Evolutionary conservation across 208 protist species (phyloP).

Genomic region (Acanthamoeba castellanii): DNA sequence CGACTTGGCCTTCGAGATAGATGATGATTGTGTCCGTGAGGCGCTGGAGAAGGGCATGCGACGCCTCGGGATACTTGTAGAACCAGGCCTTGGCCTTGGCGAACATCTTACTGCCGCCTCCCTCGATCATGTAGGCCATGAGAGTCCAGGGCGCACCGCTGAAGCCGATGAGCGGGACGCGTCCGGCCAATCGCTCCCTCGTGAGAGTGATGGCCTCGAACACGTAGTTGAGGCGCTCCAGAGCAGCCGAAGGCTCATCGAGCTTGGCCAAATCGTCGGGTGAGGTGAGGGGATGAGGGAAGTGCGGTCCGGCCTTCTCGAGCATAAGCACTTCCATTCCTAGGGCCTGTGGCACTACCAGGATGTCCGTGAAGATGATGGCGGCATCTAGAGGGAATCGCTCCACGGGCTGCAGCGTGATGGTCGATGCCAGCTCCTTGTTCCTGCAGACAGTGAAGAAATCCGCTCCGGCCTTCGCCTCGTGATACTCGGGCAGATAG

Average conservation of each 20-base stretch:
- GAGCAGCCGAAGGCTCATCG: constrained; percentile 76
- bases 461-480: constrained; percentile 83
- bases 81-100: constrained; percentile 89
- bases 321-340: constrained; percentile 89
- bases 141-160: constrained; percentile 92
- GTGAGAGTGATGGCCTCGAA: constrained; percentile 91
- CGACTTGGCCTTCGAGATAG: constrained; percentile 88
- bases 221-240: constrained; percentile 86
- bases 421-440: constrained; percentile 90
- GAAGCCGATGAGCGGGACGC: constrained; percentile 93
- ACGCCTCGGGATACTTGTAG: constrained; percentile 84
- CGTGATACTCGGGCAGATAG: constrained; percentile 92
- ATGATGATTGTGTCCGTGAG: constrained; percentile 84
- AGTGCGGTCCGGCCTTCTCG: constrained; percentile 75
- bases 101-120: constrained; percentile 87
- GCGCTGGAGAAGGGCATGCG: constrained; percentile 84
- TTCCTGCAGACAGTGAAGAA: constrained; percentile 91
- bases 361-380: constrained; percentile 95
- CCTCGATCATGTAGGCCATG: constrained; percentile 92
- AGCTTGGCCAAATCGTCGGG: constrained; percentile 78
- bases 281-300: constrained; percentile 62
- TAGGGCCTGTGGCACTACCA: constrained; percentile 93
- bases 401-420: constrained; percentile 92
- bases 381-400: constrained; percentile 92
- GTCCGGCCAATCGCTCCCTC: constrained; percentile 85